These are phyloP conservation scores for Conringia planisiliqua DNA, from an alignment of 345 rosid genomes.

Conservation along the genomic window DNA sequence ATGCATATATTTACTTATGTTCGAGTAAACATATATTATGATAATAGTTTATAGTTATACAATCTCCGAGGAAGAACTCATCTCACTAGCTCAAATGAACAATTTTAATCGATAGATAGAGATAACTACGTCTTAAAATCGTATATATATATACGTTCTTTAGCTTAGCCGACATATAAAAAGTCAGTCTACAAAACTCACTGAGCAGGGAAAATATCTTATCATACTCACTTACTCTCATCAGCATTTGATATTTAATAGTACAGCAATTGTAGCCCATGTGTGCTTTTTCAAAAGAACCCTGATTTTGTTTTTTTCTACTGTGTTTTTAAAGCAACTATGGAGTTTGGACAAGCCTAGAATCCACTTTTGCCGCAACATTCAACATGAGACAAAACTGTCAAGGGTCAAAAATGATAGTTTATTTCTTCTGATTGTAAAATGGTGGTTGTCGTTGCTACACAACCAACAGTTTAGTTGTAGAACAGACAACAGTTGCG, in stretches of 20 bases:
- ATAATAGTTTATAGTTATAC: no score
- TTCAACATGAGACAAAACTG: neutral
- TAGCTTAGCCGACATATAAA: neutral
- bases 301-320: no score
- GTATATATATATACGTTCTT: neutral
- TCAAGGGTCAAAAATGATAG: neutral
- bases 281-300: slow-evolving; percentile 2
- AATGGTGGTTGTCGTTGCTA: no score
- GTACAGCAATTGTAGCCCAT: neutral
- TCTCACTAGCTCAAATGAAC: no score
- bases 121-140: neutral
- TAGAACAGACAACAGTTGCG: no score
- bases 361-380: neutral
- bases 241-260: neutral
- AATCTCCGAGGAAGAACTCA: no score
- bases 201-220: neutral
- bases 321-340: neutral
- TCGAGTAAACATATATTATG: neutral
- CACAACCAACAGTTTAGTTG: no score
- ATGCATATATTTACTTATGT: neutral
- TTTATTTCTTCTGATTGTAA: no score
- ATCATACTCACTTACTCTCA: neutral
- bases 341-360: neutral
- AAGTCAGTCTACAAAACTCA: neutral
- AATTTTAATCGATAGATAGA: no score